A percentile compares a stretch with the other conserved stretches of the same genome.
Conservation (phyloP, 1,284 basidiomycete species). For the Trichosporon coremiiforme region DNA sequence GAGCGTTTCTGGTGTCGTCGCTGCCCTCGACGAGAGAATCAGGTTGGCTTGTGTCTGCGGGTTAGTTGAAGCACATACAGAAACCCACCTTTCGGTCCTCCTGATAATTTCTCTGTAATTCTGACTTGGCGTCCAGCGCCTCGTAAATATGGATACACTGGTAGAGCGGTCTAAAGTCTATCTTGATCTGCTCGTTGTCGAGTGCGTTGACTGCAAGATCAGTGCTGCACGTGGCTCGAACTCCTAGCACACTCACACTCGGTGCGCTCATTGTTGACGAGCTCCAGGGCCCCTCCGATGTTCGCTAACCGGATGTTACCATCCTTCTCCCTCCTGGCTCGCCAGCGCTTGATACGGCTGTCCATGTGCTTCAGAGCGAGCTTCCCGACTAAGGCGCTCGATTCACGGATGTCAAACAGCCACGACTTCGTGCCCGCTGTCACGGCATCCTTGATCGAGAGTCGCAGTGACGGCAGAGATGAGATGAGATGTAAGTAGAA, state of each 20-base stretch:
- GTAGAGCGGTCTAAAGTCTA: conserved; percentile 94
- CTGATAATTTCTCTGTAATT: conserved; percentile 89
- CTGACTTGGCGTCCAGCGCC: conserved; percentile 81
- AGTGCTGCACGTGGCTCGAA: conserved; percentile 2
- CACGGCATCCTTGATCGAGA: conserved; percentile 88
- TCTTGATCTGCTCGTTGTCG: conserved; percentile 80
- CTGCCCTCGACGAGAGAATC: conserved; percentile 70
- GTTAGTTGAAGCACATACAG: neutral
- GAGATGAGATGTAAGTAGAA: conserved; percentile 90
- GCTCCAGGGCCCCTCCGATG: conserved; percentile 92
- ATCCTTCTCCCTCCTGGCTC: conserved; percentile 69
- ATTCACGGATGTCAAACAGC: conserved; percentile 91
- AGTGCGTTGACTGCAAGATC: conserved; percentile 74
- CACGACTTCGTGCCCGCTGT: conserved; percentile 95
- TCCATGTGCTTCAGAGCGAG: conserved; percentile 92
- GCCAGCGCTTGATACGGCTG: conserved; percentile 79
- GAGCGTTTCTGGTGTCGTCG: conserved; percentile 56
- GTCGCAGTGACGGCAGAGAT: conserved; percentile 83
- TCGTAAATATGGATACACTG: conserved; percentile 98
- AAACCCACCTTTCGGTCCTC: conserved; percentile 82
- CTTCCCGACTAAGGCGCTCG: conserved; percentile 80
- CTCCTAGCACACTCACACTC: conserved; percentile 69
- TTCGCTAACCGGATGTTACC: conserved; percentile 65
- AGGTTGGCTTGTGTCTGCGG: conserved; percentile 90
- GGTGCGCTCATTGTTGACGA: conserved; percentile 88